Evolutionary conservation across 768 basidiomycete species (phyloP).

Genomic region (Inosperma sp.): DNA sequence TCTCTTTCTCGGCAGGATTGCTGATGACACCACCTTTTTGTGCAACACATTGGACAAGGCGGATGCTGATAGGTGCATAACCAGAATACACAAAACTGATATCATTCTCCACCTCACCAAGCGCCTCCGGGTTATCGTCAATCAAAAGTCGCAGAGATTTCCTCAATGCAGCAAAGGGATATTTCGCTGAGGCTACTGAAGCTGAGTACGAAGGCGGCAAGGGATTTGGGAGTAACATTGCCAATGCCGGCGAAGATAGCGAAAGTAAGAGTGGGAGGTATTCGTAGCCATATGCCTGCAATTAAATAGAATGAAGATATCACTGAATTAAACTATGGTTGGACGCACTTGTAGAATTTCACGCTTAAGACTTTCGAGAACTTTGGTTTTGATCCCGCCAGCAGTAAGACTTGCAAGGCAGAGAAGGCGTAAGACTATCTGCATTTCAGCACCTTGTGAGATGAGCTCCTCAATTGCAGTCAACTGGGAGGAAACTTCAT

Average conservation of each 20-base stretch:
- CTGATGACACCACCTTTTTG: conserved; percentile 88
- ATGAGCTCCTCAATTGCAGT: conserved; percentile 88
- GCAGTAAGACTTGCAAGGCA: conserved; percentile 82
- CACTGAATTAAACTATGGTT: conserved; percentile 16
- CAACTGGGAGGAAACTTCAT: conserved; percentile 76
- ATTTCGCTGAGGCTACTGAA: too few species aligned
- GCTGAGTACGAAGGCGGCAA: too few species aligned
- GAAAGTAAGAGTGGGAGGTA: conserved; percentile 64
- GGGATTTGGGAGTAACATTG: conserved; percentile 62
- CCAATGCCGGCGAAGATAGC: conserved; percentile 60
- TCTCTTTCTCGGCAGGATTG: conserved; percentile 65
- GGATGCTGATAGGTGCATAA: conserved; percentile 88
- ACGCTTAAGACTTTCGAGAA: conserved; percentile 82
- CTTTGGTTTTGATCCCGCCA: conserved; percentile 84
- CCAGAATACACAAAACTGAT: conserved; percentile 96
- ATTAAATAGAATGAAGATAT: conserved; percentile 35
- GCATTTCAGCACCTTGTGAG: conserved; percentile 79
- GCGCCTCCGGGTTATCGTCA: conserved; percentile 73
- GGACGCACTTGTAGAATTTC: conserved; percentile 74
- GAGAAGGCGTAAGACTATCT: conserved; percentile 69
- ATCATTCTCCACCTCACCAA: conserved; percentile 86
- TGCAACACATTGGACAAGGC: conserved; percentile 88
- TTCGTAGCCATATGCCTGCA: conserved; percentile 71
- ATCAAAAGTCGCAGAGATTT: conserved; percentile 89
- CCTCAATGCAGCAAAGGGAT: conserved; percentile 67